Evolutionary conservation across 2,329 filamentous ascomycete species (phyloP), one percentile per base, ranked within the genome.

Genomic region (Rhynchosporium agropyri): DNA sequence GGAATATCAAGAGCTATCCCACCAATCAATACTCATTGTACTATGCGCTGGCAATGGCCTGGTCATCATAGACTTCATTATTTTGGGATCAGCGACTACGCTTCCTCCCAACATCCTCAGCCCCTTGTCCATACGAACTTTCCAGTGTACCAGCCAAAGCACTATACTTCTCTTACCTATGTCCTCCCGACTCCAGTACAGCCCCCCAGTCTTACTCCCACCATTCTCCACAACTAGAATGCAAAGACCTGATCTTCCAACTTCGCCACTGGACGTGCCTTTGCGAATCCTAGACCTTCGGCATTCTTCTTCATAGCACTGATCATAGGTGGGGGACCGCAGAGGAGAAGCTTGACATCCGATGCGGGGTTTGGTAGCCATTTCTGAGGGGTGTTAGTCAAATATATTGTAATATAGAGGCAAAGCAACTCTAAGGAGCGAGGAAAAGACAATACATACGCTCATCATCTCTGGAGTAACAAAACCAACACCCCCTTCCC

Each of bases 241-340:
- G 91, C 92, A 81, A 99, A 99, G 70, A 99, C 91, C 79, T 98
- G 95, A 77, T 99, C 95, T 76, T 94, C 90, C 60, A 98, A 87
- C 86, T 98, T 98, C 87, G 93, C 97, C 73, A 98, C 93, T 50
- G 94, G 92, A 65, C 88, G 87, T 48, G 95, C 91, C 84, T 98
- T 98, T 75, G 91, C 85, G 82, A 89, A 99, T 63, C 95, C 95
- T 26, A 98, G 84, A 67, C 86, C 84, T 79, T 96, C 92, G 57
- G 93, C 89, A 6, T 92, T 86, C 85, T 98, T 98, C 90, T 99
- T 99, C 82, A 98, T 89, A 58, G 92, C 94, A 73, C 89, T 90
- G 68, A 98, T 85, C 95, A 99, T 99, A 57, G 95, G 95, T 62
- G 95, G 95, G 63, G 95, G 95, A 61, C 95, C 95, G 76, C 95